A percentile compares a stretch with the other conserved stretches of the same genome.
Conservation (phyloP, 169 alveolate species). For the Cryptosporidium viatorum region DNA sequence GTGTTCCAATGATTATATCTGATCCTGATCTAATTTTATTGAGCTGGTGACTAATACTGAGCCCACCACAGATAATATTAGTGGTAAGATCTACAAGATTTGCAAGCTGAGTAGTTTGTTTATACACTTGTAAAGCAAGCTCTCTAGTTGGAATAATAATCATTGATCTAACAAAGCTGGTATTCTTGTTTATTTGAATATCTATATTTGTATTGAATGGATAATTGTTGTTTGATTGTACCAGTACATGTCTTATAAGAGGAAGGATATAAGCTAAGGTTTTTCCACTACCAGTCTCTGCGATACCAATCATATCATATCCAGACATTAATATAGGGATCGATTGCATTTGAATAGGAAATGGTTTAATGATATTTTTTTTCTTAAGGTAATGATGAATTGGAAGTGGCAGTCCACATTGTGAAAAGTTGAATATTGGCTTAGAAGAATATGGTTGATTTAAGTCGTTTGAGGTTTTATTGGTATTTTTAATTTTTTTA, state of each 20-base stretch:
- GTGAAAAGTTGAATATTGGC: conserved; percentile 95
- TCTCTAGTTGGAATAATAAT: conserved; percentile 90
- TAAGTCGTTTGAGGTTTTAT: conserved; percentile 86
- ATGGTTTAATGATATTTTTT: conserved; percentile 92
- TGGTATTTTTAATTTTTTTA: conserved; percentile 86
- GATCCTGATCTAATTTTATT: conserved; percentile 92
- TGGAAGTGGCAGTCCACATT: conserved; percentile 96
- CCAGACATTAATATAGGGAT: conserved; percentile 96
- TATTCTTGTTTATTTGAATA: not conserved
- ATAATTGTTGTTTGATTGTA: conserved; percentile 81
- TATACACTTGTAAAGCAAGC: conserved; percentile 85
- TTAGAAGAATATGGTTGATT: conserved; percentile 80
- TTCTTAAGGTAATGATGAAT: conserved; percentile 89
- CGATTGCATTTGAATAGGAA: conserved; percentile 96
- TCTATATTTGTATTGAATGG: not conserved
- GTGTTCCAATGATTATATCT: conserved; percentile 97
- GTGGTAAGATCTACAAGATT: conserved; percentile 39
- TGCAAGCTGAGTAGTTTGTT: conserved; percentile 80
- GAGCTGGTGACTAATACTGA: conserved; percentile 90
- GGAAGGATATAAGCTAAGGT: conserved; percentile 98
- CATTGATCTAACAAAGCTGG: conserved; percentile 71
- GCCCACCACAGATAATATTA: conserved; percentile 94
- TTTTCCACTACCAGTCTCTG: conserved; percentile 99
- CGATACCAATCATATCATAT: conserved; percentile 97
- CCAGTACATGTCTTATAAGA: conserved; percentile 92